phyloP scores from a whole-genome alignment of 495 filamentous ascomycete species.

The Hypoxylon subgilvum region DNA sequence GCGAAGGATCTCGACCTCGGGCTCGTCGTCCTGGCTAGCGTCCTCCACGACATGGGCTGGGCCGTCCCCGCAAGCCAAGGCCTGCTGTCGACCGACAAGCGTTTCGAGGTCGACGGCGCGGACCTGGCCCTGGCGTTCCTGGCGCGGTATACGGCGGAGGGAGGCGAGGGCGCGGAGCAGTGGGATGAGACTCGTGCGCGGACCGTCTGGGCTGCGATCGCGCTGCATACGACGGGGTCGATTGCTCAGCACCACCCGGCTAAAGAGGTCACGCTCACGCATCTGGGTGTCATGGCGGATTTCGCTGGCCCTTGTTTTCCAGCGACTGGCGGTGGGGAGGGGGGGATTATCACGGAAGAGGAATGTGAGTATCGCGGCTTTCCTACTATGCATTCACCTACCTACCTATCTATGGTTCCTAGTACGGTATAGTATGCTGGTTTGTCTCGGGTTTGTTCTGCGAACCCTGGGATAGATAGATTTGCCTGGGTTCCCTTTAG shows the following conservation, averaged over 20 bases:
- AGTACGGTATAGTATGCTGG: no score
- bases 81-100: slow-evolving; percentile 48
- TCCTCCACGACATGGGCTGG: slow-evolving; percentile 64
- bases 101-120: slow-evolving; percentile 65
- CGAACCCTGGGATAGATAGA: no score
- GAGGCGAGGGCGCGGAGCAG: slow-evolving; percentile 6
- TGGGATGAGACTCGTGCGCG: slow-evolving; percentile 52
- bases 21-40: slow-evolving; percentile 49
- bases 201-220: slow-evolving; percentile 62
- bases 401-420: no score
- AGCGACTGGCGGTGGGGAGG: slow-evolving; percentile 15
- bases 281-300: slow-evolving; percentile 56
- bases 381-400: no score
- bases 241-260: slow-evolving; percentile 54
- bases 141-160: slow-evolving; percentile 13
- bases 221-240: slow-evolving; percentile 52
- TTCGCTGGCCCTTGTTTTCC: slow-evolving; percentile 48
- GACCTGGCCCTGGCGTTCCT: slow-evolving; percentile 56
- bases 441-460: no score
- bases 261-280: slow-evolving; percentile 47
- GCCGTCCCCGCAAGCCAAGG: slow-evolving; percentile 37
- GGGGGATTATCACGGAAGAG: slow-evolving; percentile 40
- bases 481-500: no score
- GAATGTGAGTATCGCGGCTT: slow-evolving; percentile 28
- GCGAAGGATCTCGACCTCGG: slow-evolving; percentile 47